phyloP scores from a whole-genome alignment of 2,329 filamentous ascomycete species.

The Aureobasidium sp. region DNA sequence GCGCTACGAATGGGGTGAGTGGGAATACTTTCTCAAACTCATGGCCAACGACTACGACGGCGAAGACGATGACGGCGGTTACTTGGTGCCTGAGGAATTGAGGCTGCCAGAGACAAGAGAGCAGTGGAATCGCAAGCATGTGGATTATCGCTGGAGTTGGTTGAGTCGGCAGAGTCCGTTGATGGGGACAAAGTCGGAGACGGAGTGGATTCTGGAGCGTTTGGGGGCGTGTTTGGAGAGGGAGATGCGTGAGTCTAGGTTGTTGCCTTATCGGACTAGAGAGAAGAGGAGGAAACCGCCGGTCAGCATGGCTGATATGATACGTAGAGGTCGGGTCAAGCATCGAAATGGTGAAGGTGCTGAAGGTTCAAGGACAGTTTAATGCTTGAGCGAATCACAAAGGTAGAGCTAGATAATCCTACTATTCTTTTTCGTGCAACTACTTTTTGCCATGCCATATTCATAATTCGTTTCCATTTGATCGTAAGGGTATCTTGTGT shows the following conservation, averaged over 20 bases:
- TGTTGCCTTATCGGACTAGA: constrained; percentile 22
- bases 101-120: constrained; percentile 19
- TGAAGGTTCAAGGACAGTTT: background rate
- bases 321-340: constrained; percentile 1
- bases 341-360: background rate
- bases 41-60: constrained; percentile 41
- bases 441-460: no score
- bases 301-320: constrained; percentile 25
- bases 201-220: constrained; percentile 65
- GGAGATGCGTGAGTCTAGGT: constrained; percentile 35
- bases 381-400: no score
- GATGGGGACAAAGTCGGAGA: constrained; percentile 61
- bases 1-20: constrained; percentile 34
- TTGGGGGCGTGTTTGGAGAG: constrained; percentile 51
- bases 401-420: no score
- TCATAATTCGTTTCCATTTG: background rate
- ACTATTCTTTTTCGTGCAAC: no score
- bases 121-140: constrained; percentile 18
- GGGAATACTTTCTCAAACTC: constrained; percentile 44
- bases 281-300: constrained; percentile 27
- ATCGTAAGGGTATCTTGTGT: background rate
- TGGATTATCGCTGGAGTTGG: constrained; percentile 57
- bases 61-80: constrained; percentile 19
- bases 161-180: constrained; percentile 62
- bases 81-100: constrained; percentile 19